A percentile compares a stretch with the other conserved stretches of the same genome.
Conservation (phyloP, 1,284 basidiomycete genomes). For the Xerocomus nothofagi region DNA sequence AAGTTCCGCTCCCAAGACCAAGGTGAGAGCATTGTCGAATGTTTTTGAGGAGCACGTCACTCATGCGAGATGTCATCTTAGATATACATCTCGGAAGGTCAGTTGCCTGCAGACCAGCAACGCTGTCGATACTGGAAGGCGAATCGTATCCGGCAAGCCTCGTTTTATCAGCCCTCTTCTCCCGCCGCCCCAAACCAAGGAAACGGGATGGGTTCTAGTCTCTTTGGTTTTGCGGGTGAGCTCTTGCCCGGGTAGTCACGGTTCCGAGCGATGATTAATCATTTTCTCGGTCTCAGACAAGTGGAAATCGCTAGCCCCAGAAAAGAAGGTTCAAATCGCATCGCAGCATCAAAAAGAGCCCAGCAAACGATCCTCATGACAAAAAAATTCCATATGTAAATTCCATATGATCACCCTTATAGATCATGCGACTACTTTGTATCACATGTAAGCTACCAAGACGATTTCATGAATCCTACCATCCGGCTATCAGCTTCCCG, state of each 20-base stretch:
- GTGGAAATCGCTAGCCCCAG: constrained; percentile 25
- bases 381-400: no score
- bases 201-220: constrained; percentile 14
- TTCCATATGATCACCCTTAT: not conserved
- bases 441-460: not conserved
- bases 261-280: not conserved
- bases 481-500: no score
- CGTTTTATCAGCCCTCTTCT: constrained; percentile 30
- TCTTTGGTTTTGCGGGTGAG: constrained; percentile 29
- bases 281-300: constrained; percentile 17
- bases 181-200: constrained; percentile 12
- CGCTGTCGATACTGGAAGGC: constrained; percentile 33
- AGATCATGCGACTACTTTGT: not conserved
- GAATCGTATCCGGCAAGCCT: constrained; percentile 29
- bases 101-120: constrained; percentile 25
- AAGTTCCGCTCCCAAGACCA: constrained; percentile 31
- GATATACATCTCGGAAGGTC: constrained; percentile 29
- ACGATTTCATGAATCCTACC: not conserved
- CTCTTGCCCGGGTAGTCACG: not conserved
- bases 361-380: constrained; percentile 1
- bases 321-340: constrained; percentile 25
- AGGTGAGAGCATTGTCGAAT: constrained; percentile 17
- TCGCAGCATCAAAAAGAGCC: constrained; percentile 10
- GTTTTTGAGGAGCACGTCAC: not conserved
- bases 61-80: constrained; percentile 2